phyloP scores from a whole-genome alignment of 148 eudicot genomes.

The Rhododendron ovatum region DNA sequence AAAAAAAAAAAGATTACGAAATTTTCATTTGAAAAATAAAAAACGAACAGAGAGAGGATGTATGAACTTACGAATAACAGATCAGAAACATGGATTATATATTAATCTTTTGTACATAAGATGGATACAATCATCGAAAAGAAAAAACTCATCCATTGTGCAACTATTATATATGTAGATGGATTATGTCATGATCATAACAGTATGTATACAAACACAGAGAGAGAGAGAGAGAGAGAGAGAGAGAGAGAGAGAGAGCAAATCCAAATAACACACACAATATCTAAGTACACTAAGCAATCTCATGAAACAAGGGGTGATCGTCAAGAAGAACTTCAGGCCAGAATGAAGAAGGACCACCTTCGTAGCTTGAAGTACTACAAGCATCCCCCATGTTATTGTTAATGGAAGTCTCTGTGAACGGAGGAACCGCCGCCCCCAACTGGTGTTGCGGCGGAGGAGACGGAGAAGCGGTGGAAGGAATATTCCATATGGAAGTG shows the following conservation, averaged over 20 bases:
- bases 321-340: conserved; percentile 67
- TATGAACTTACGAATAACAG: background rate
- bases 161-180: background rate
- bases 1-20: too few relatives aligned
- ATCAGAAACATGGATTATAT: background rate
- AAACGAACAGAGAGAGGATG: background rate
- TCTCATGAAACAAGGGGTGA: conserved; percentile 50
- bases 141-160: background rate
- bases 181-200: background rate
- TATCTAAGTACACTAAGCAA: conserved; percentile 23
- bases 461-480: conserved; percentile 34
- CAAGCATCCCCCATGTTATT: conserved; percentile 39
- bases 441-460: background rate
- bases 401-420: conserved; percentile 14
- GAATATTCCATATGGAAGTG: conserved; percentile 35
- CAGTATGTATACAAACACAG: conserved; percentile 9
- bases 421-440: conserved; percentile 23
- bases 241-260: conserved; percentile 4
- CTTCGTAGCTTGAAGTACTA: conserved; percentile 31
- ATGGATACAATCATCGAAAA: background rate
- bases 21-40: background rate
- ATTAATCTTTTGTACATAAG: background rate
- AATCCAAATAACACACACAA: conserved; percentile 8
- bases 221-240: conserved; percentile 1
- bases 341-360: conserved; percentile 44